phyloP scores from a whole-genome alignment of 768 basidiomycete species.

The Trametes meyenii region DNA sequence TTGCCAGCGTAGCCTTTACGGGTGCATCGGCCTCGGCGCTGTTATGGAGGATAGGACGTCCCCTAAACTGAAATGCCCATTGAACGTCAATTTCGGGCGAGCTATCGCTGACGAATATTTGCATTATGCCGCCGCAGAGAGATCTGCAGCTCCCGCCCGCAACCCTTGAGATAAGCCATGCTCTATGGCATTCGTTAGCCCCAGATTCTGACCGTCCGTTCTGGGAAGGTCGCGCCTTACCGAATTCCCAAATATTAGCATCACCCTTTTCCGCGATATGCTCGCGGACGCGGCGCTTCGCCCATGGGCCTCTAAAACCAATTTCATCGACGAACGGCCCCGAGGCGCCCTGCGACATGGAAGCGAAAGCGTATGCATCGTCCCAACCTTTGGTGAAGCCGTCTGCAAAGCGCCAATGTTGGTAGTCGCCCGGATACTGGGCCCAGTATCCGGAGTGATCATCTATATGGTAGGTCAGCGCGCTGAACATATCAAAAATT shows the following conservation, averaged over 20 bases:
- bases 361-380: slow-evolving; percentile 58
- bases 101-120: neutral
- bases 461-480: slow-evolving; percentile 31
- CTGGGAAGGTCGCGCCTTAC: slow-evolving; percentile 33
- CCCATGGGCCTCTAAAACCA: slow-evolving; percentile 42
- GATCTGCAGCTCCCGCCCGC: neutral
- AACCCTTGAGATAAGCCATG: slow-evolving; percentile 65
- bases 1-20: neutral
- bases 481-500: neutral
- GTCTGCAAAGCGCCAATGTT: slow-evolving; percentile 67
- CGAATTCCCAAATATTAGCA: slow-evolving; percentile 66
- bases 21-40: neutral
- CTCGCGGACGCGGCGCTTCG: slow-evolving; percentile 45
- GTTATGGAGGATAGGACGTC: too few relatives aligned
- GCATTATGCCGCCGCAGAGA: neutral
- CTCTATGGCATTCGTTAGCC: slow-evolving; percentile 36
- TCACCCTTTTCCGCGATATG: slow-evolving; percentile 46
- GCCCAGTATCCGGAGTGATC: slow-evolving; percentile 54
- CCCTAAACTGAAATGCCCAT: too few relatives aligned
- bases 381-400: slow-evolving; percentile 77
- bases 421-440: slow-evolving; percentile 56
- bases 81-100: too few relatives aligned
- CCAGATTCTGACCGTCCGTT: neutral
- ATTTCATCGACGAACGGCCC: neutral
- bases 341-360: slow-evolving; percentile 16